Base-by-base conservation (phyloP, 169 alveolate genomes). In the Theileria orientalis region DNA sequence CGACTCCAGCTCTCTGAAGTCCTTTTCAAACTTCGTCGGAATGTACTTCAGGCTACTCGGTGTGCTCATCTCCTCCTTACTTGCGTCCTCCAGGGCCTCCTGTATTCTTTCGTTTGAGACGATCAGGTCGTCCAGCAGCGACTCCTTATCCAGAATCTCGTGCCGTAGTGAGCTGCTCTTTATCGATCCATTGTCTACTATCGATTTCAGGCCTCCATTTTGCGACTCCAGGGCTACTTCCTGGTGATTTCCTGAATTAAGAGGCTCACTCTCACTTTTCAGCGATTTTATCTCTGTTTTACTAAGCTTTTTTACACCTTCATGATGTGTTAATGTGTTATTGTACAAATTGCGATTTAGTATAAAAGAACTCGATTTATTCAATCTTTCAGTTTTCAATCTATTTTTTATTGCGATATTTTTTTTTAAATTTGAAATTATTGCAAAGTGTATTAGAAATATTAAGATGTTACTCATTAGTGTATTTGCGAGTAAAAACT, bases 361-460 rank as follows among this genome's bases (percentile, higher is more conserved):
- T 3, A 56, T 23, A 11, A 56, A 56, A 56, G 37, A 56, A 5
- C 37, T 19, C 25, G 37, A 6, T n/a, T 56, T 56, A 14, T 23
- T 29, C 25, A 23, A 23, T 27, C 37, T 56, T 56, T 19, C 37
- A 27, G 14, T 25, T 32, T 25, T n/a, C 21, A 56, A 27, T 16
- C 37, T 6, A 5, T 25, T 3, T 2, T 23, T 16, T 14, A 56
- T 56, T 25, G 21, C n/a, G 3, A 30, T 6, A 8, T 32, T 16
- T 8, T 8, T 27, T 30, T 56, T 56, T 27, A 56, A 56, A 56
- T 56, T 29, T 7, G 56, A 63, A 63, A 44, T 42, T 3, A 63
- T 63, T 3, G 72, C 29, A 32, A 63, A 63, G 25, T 63, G 61
- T 63, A 63, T 63, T 6, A 63, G 59, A 63, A 63, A 63, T 3